These are phyloP conservation scores for Alternaria triticimaculans DNA, from an alignment of 2,329 filamentous ascomycete genomes.

Conservation along the genomic window DNA sequence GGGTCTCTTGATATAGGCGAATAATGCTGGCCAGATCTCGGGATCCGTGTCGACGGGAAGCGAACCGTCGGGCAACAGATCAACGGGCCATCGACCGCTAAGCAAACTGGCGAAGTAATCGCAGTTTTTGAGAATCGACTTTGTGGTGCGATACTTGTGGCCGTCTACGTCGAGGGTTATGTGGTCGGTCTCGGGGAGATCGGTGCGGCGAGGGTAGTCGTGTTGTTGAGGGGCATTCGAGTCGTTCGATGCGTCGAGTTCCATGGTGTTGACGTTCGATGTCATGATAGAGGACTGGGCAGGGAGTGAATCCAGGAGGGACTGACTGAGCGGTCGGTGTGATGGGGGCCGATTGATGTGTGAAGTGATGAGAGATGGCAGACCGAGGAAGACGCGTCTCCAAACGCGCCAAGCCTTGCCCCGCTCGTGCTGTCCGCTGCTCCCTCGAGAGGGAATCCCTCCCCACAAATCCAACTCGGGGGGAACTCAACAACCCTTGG, in stretches of 20 bases:
- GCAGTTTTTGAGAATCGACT: too few relatives aligned
- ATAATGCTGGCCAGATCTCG: neutral
- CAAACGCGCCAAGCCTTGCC: neutral
- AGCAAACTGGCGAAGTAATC: too few relatives aligned
- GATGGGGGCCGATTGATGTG: neutral
- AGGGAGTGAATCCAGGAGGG: neutral
- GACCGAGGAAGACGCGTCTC: neutral
- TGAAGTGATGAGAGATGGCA: neutral
- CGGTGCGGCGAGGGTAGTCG: neutral
- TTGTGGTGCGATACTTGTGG: neutral
- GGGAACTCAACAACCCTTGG: too few relatives aligned
- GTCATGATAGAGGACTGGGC: neutral
- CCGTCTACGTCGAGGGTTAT: constrained; percentile 9
- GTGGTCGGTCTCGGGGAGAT: too few relatives aligned
- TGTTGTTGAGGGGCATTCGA: neutral
- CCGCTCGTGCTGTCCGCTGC: neutral
- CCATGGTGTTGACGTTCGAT: neutral
- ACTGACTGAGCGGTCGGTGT: neutral
- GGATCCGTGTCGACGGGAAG: neutral
- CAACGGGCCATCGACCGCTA: too few relatives aligned
- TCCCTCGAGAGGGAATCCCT: neutral
- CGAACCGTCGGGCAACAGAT: neutral
- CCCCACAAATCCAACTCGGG: neutral
- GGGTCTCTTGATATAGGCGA: neutral
- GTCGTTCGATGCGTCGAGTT: neutral